phyloP scores from a whole-genome alignment of 2,329 filamentous ascomycete genomes.

The Pyrenophora teres region DNA sequence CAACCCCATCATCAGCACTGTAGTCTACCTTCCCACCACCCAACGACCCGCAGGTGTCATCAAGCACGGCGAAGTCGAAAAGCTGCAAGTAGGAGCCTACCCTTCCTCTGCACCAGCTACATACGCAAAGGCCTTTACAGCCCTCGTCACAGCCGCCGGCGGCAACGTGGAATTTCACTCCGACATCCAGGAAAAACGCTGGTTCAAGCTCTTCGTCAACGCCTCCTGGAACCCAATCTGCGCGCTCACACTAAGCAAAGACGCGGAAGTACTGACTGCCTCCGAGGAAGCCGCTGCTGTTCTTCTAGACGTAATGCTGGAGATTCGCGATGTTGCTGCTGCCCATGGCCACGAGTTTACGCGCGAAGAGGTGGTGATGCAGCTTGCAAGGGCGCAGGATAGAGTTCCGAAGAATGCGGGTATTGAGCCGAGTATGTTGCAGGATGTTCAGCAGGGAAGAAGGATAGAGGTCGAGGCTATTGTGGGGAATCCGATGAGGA shows the following conservation, averaged over 20 bases:
- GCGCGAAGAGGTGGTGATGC: conserved; percentile 44
- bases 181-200: conserved; percentile 62
- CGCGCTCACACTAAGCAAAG: conserved; percentile 60
- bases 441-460: conserved; percentile 51
- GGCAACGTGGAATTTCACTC: conserved; percentile 56
- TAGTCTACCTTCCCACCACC: conserved; percentile 60
- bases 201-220: conserved; percentile 66
- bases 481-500: conserved; percentile 52
- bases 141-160: conserved; percentile 51
- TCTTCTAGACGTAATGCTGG: conserved; percentile 52
- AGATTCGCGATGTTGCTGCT: conserved; percentile 51
- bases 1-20: conserved; percentile 60
- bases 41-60: conserved; percentile 57
- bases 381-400: conserved; percentile 46
- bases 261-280: conserved; percentile 55
- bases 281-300: conserved; percentile 47
- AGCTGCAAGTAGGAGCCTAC: conserved; percentile 57
- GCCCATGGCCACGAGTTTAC: conserved; percentile 49
- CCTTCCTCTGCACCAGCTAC: conserved; percentile 40
- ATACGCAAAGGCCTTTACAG: conserved; percentile 43
- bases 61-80: conserved; percentile 53
- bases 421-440: conserved; percentile 57
- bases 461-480: conserved; percentile 58
- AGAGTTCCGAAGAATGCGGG: conserved; percentile 45
- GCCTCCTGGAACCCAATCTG: conserved; percentile 66